Evolutionary conservation across 139 green algal genomes (phyloP).

Genomic region (Chlorella sp.): DNA sequence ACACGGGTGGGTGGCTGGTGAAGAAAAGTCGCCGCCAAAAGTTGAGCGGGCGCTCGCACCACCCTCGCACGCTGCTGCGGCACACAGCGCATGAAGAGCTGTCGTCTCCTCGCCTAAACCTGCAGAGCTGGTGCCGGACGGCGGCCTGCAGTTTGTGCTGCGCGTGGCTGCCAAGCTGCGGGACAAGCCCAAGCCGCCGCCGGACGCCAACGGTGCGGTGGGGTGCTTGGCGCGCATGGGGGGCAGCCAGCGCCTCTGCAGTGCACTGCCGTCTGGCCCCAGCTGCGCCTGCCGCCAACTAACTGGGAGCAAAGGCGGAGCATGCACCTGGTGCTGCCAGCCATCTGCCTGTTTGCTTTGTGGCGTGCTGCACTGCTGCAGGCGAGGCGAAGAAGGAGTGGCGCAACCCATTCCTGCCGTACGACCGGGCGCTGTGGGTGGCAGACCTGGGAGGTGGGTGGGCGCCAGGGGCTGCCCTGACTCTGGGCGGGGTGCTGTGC

Average conservation of each 20-base stretch:
- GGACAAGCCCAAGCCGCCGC: slow-evolving; percentile 68
- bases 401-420: slow-evolving; percentile 86
- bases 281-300: too few relatives aligned
- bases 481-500: neutral
- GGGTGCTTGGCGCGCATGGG: too few relatives aligned
- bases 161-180: slow-evolving; percentile 65
- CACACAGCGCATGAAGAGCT: neutral
- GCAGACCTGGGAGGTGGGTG: slow-evolving; percentile 52
- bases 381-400: slow-evolving; percentile 23
- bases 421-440: slow-evolving; percentile 79
- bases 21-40: neutral
- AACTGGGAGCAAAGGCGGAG: too few relatives aligned
- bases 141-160: slow-evolving; percentile 61
- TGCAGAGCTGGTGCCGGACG: slow-evolving; percentile 25
- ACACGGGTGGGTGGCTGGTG: neutral
- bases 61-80: too few relatives aligned
- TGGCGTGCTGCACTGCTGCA: neutral
- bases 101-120: too few relatives aligned
- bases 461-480: too few relatives aligned
- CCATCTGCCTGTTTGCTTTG: too few relatives aligned
- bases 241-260: too few relatives aligned
- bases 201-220: neutral
- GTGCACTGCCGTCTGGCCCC: too few relatives aligned
- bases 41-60: too few relatives aligned
- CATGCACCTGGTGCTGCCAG: too few relatives aligned